phyloP scores from a whole-genome alignment of 495 filamentous ascomycete genomes.

The Antarctomyces pellizariae region DNA sequence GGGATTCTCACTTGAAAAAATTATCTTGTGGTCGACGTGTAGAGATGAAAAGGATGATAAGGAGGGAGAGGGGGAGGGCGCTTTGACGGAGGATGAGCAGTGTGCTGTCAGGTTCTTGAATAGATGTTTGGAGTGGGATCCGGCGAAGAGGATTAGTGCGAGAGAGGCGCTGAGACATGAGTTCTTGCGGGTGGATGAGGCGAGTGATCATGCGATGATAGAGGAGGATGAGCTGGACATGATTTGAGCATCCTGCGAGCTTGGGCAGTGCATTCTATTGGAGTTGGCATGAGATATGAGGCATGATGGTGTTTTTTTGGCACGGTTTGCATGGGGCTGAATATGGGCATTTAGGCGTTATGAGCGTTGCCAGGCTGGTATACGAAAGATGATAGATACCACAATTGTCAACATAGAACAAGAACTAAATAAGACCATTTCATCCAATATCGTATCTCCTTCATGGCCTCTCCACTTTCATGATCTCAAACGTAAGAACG shows the following conservation, averaged over 20 bases:
- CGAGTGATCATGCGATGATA: slow-evolving; percentile 7
- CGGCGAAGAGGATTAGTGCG: slow-evolving; percentile 44
- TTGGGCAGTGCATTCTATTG: too few relatives aligned
- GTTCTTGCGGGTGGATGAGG: slow-evolving; percentile 29
- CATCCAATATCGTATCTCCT: too few relatives aligned
- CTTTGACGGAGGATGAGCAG: slow-evolving; percentile 34
- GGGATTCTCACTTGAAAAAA: slow-evolving; percentile 74
- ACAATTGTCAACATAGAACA: neutral
- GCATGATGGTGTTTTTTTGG: neutral
- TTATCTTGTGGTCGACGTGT: slow-evolving; percentile 76
- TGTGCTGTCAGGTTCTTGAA: slow-evolving; percentile 41
- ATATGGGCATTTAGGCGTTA: slow-evolving; percentile 1
- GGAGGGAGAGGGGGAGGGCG: slow-evolving; percentile 16
- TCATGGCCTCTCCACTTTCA: too few relatives aligned
- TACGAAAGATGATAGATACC: neutral
- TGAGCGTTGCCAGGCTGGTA: neutral
- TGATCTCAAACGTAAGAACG: too few relatives aligned
- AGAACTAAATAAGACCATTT: neutral
- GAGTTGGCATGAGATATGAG: too few relatives aligned
- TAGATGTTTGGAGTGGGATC: slow-evolving; percentile 50
- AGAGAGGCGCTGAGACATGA: slow-evolving; percentile 49
- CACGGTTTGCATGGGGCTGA: slow-evolving; percentile 1
- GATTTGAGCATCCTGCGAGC: slow-evolving; percentile 3
- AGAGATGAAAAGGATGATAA: slow-evolving; percentile 23
- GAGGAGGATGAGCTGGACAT: slow-evolving; percentile 22